Evolutionary conservation across 495 filamentous ascomycete genomes (phyloP).

Genomic region (Sphaerosporella brunnea): DNA sequence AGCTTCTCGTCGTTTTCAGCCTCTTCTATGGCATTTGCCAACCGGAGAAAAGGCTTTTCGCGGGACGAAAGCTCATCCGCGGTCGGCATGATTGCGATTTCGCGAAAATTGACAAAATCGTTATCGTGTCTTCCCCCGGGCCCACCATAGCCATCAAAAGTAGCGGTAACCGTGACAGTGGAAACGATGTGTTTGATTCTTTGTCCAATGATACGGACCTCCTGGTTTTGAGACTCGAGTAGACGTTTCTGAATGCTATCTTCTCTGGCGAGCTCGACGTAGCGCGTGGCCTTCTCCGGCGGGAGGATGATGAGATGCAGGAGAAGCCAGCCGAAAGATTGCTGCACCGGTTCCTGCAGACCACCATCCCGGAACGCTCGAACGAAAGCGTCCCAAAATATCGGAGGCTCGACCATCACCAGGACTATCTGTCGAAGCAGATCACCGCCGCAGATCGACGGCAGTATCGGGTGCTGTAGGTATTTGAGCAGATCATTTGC

Average conservation of each 20-base stretch:
- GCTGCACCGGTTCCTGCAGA: slow-evolving; percentile 29
- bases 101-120: slow-evolving; percentile 43
- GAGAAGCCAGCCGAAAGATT: slow-evolving; percentile 43
- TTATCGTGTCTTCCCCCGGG: slow-evolving; percentile 70
- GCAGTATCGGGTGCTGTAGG: slow-evolving; percentile 32
- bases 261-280: slow-evolving; percentile 25
- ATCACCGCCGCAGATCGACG: slow-evolving; percentile 36
- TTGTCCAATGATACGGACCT: slow-evolving; percentile 28
- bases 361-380: slow-evolving; percentile 27
- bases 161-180: background rate
- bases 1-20: slow-evolving; percentile 28
- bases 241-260: slow-evolving; percentile 4
- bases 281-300: slow-evolving; percentile 12
- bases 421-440: slow-evolving; percentile 38
- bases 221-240: slow-evolving; percentile 1
- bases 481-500: slow-evolving; percentile 28
- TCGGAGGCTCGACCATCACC: slow-evolving; percentile 39
- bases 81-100: slow-evolving; percentile 51
- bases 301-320: slow-evolving; percentile 38
- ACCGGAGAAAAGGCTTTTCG: slow-evolving; percentile 42
- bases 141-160: slow-evolving; percentile 3
- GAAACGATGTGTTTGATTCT: slow-evolving; percentile 31
- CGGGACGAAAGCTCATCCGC: slow-evolving; percentile 45
- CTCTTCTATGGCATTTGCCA: slow-evolving; percentile 30
- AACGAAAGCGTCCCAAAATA: slow-evolving; percentile 43